A percentile compares a stretch with the other conserved stretches of the same genome.
Evolutionary conservation across 345 rosid genomes (phyloP).

Genomic region (Eucalyptus erythrocorys): DNA sequence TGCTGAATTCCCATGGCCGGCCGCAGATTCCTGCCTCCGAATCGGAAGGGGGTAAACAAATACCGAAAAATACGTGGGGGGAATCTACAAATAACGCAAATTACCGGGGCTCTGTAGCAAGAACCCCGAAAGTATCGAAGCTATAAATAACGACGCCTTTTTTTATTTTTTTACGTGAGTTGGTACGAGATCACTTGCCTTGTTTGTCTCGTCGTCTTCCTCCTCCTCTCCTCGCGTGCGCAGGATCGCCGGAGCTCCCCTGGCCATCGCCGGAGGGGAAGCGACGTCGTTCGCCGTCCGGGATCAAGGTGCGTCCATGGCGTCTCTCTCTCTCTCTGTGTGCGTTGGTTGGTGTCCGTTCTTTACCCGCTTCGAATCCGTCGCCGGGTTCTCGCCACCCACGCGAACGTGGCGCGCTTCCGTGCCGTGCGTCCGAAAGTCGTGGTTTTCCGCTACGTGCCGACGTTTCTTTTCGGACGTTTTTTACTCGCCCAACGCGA

Average conservation of each 20-base stretch:
- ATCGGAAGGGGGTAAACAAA: neutral
- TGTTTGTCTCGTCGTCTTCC: neutral
- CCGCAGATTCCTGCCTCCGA: neutral
- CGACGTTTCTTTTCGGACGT: neutral
- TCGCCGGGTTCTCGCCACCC: neutral
- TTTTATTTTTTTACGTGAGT: accelerated
- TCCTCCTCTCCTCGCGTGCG: neutral
- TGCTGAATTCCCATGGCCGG: neutral
- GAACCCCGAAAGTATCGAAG: neutral
- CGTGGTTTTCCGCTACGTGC: neutral
- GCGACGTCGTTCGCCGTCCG: neutral
- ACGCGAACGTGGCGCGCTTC: neutral
- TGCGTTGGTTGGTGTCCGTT: neutral
- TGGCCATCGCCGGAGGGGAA: neutral
- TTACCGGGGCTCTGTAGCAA: neutral
- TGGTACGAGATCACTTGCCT: neutral
- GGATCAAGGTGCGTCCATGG: neutral
- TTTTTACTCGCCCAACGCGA: neutral
- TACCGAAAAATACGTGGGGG: neutral
- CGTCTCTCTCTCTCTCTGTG: neutral
- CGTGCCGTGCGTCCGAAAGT: neutral
- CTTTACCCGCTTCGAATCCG: neutral
- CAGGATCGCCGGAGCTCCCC: neutral
- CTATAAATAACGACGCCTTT: neutral
- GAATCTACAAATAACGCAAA: neutral